Evolutionary conservation across 225 moss, liverwort and hornwort species (phyloP), one percentile per base, ranked within the genome.

Genomic region (Physcomitrium patens): DNA sequence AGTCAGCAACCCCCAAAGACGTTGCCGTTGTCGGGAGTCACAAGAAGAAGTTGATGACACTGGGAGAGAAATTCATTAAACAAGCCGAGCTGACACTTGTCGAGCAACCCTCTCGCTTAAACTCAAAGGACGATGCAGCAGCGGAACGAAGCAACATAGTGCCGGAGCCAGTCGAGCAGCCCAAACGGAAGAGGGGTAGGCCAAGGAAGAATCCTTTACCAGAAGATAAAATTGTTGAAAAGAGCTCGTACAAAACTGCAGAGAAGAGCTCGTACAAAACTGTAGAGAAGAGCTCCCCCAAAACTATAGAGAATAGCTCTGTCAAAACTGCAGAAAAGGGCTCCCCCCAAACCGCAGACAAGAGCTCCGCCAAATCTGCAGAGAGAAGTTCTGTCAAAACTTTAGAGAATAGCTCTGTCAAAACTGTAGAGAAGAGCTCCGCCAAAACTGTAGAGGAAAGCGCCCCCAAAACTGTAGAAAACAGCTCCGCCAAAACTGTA

Each of bases 141-240:
- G 18, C 42, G 20, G 15, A 10, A n/a, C 14, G 19, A 19, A 19
- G 11, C 12, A 55, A 44, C 54, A 26, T 26, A 23, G 53, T 16
- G 45, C 3, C 24, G 37, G 53, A 46, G 37, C 65, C 2, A 12
- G 44, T 24, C 12, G 22, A 23, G 26, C 66, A 47, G 15, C 12
- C 15, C 45, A 76, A 57, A 56, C 76, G 73, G 51, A 77, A 69
- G 69, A 46, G 61, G 7, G 64, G 79, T 46, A 68, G 59, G 62
- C 83, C 79, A 41, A 57, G 52, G 76, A 76, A 76, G 72, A 14
- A 0, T 79, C 24, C 59, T 45, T 50, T 71, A 13, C 22, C 27
- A 27, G 13, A 75, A 22, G 31, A 37, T 4, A 37, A 37, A 37
- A 4, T 4, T 37, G 31, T 37, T 37, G 31, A 37, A 4, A 37